Base-by-base conservation (phyloP, 768 basidiomycete genomes). In the Trametes gibbosa region DNA sequence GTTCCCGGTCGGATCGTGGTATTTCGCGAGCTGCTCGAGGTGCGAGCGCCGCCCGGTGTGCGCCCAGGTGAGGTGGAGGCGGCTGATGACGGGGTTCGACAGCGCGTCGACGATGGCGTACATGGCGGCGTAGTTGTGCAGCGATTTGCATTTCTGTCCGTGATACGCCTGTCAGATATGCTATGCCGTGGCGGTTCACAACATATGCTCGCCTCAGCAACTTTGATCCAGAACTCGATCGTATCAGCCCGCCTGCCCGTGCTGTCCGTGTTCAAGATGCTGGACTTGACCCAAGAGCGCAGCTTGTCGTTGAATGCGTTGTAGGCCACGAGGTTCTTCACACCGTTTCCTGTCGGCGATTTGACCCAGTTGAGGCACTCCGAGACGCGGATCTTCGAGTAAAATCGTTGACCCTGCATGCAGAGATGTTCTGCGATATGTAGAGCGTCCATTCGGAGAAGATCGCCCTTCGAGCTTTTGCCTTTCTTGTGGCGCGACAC, bases 391-490 rank as follows among this genome's bases (percentile, higher is more conserved):
- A 95, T 83, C 68, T 83, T 84, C 59, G 76, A 72, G 70, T 94
- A 96, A 6, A 86, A 76, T 37, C 78, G 73, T 55, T 80, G 84
- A 69, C 95, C 91, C 61, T 85, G 76, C 45, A 95, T 73, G n/a
- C 87, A 85, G 43, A 96, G 76, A 65, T 95, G 92, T 42, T 92
- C 84, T 0, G 92, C 92, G 34, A 96, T 67, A 55, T 87, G 84
- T 21, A 79, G 67, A 1, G 90, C 79, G 64, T 90, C 85, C 58
- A 89, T 76, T 63, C 84, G 81, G 13, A 83, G 68, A 17, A 95
- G 70, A 50, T 89, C 88, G 63, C 82, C 78, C 68, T 79, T 84
- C 56, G 80, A 78, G 4, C 76, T 68, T 65, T 80, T 83, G 21
- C 77, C 74, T 64, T 79, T 82, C 61, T 72, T 76, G 34, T 69